Base-by-base conservation (phyloP, 306 rosid genomes). In the Sphenostylis stenocarpa region DNA sequence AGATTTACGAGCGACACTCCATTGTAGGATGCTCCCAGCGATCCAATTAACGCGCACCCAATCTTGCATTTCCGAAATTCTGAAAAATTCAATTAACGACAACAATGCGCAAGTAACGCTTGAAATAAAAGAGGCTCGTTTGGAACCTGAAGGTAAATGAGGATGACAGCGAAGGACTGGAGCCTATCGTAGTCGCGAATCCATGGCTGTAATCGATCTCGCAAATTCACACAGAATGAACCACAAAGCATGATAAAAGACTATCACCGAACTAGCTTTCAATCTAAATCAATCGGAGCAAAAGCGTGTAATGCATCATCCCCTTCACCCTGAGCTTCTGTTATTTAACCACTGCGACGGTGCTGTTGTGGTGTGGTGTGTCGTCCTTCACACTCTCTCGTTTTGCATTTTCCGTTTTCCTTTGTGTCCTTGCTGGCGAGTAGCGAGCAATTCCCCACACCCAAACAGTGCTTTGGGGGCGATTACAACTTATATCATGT, bases 171-270 rank as follows among this genome's bases (percentile, higher is more conserved):
- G 62, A 90, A 62, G 16, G 87, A 92, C 33, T 91, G 98, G 51
- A 94, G 95, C 75, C 90, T 84, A 79, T 87, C 97, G 89, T 90
- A 94, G 82, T 94, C 98, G 82, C 97, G 97, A 36, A 88, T 34
- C 91, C 91, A 91, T 76, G 94, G 89, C 85, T 68, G 98, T 49
- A 91, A 72, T 86, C 91, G 94, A 85, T 86, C 93, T 58, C 88
- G 77, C 71, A 91, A 58, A 79, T 75, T 75, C 51, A 58, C 65
- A 79, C 78, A 74, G 53, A 48, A 83, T 19, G 90, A 79, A 62
- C 78, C 70, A 81, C 98, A 94, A 85, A 86, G 97, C 98, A 89
- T 88, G 85, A 89, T 94, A 85, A 34, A 65, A 51, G 15, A 26
- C 63, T 79, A 3, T 62, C 49, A 16, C 53, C 28, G 17, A 28